A percentile compares a stretch with the other conserved stretches of the same genome.
These are phyloP conservation scores for Gossypium raimondii DNA, from an alignment of 345 rosid species.

Conservation along the genomic window DNA sequence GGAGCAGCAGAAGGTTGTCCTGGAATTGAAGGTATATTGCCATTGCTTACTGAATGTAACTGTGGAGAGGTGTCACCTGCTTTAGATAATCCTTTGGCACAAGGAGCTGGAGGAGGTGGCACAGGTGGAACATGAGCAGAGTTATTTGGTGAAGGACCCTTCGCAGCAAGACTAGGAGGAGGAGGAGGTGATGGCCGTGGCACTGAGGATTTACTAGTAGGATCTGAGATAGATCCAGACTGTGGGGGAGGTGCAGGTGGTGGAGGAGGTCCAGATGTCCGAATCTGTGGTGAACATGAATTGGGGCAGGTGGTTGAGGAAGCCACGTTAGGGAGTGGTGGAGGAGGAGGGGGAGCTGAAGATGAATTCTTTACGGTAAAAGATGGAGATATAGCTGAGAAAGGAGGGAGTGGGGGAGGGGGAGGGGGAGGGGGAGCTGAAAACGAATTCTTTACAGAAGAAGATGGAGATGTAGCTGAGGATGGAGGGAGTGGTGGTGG, in stretches of 20 bases:
- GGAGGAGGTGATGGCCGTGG: slow-evolving; percentile 34
- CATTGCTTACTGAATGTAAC: slow-evolving; percentile 36
- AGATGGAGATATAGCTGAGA: slow-evolving; percentile 9
- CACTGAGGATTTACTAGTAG: slow-evolving; percentile 21
- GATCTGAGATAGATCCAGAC: slow-evolving; percentile 24
- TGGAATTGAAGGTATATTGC: slow-evolving; percentile 62
- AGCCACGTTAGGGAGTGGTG: slow-evolving; percentile 22
- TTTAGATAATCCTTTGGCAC: slow-evolving; percentile 29
- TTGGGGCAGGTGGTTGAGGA: slow-evolving; percentile 26
- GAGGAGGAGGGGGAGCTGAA: slow-evolving; percentile 23
- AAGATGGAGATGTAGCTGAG: slow-evolving; percentile 11
- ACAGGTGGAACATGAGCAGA: slow-evolving; percentile 34
- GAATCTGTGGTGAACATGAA: slow-evolving; percentile 23
- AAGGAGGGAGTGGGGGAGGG: slow-evolving; percentile 6
- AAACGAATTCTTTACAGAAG: slow-evolving; percentile 1
- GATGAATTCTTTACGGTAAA: slow-evolving; percentile 3
- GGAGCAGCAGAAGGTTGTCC: slow-evolving; percentile 45
- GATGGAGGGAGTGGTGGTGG: slow-evolving; percentile 17
- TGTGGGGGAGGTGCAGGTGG: slow-evolving; percentile 45
- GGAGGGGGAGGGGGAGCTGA: slow-evolving; percentile 18
- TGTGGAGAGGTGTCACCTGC: slow-evolving; percentile 19
- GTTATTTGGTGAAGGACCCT: slow-evolving; percentile 19
- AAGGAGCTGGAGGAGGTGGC: slow-evolving; percentile 64
- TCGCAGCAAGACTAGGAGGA: slow-evolving; percentile 24
- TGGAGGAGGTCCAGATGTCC: slow-evolving; percentile 34